Conservation (phyloP, 257 asterid genomes). For the Salvia miltiorrhiza region DNA sequence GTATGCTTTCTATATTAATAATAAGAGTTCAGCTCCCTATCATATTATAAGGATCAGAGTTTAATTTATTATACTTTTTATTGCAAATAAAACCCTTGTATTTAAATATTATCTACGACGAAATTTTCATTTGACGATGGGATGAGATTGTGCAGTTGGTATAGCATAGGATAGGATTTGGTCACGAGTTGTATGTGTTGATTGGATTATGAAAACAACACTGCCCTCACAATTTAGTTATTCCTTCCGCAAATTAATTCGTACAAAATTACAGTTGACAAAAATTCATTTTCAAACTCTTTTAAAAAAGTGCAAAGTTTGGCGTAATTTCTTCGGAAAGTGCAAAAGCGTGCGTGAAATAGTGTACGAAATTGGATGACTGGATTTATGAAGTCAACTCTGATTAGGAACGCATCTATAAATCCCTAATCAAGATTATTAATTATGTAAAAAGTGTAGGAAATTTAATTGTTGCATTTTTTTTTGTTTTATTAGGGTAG, state of each 20-base stretch:
- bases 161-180: constrained; percentile 6
- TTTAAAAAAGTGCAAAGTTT: constrained; percentile 9
- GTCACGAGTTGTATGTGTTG: constrained; percentile 34
- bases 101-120: not conserved
- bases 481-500: too few species aligned
- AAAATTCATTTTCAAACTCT: constrained; percentile 18
- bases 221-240: constrained; percentile 15
- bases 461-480: too few species aligned
- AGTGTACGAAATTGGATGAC: not conserved
- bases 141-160: constrained; percentile 30
- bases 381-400: constrained; percentile 5
- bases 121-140: not conserved
- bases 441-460: too few species aligned
- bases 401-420: not conserved
- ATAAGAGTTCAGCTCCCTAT: not conserved
- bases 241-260: constrained; percentile 21
- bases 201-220: constrained; percentile 23
- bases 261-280: constrained; percentile 11
- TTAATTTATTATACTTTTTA: not conserved
- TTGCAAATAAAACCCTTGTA: not conserved
- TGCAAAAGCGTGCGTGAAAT: constrained; percentile 12
- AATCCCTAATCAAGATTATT: not conserved
- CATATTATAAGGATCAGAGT: not conserved
- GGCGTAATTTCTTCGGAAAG: constrained; percentile 6
- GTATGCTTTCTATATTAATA: not conserved